phyloP scores from a whole-genome alignment of 495 filamentous ascomycete species.

The Penicillium desertorum region DNA sequence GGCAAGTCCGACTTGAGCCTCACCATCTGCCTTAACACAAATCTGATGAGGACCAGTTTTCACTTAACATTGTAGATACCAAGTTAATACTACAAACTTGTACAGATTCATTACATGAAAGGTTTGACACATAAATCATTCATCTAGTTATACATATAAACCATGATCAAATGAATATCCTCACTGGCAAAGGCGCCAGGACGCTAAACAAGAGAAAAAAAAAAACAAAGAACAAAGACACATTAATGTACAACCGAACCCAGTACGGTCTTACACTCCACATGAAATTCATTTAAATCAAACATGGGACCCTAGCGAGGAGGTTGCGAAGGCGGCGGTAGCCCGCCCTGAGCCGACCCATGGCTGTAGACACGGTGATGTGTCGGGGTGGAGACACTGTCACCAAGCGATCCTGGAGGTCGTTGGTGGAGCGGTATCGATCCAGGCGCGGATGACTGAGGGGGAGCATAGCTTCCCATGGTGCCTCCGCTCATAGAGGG shows the following conservation, averaged over 20 bases:
- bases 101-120: neutral
- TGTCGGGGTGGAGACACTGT: conserved; percentile 24
- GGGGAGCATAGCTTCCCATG: conserved; percentile 35
- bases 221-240: neutral
- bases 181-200: conserved; percentile 8
- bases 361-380: conserved; percentile 50
- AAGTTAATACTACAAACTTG: neutral
- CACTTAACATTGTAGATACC: neutral
- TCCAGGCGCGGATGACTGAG: conserved; percentile 28
- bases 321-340: conserved; percentile 34
- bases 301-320: conserved; percentile 26
- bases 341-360: conserved; percentile 32
- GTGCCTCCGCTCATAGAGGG: conserved; percentile 30
- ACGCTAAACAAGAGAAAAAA: conserved; percentile 3
- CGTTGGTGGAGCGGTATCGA: conserved; percentile 39
- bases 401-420: conserved; percentile 30
- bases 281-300: conserved; percentile 1
- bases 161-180: conserved; percentile 12
- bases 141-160: conserved; percentile 26
- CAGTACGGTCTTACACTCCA: neutral
- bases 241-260: conserved; percentile 17
- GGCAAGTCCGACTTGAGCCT: too few relatives aligned
- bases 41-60: too few relatives aligned
- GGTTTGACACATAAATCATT: conserved; percentile 25
- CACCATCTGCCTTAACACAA: too few relatives aligned